phyloP scores from a whole-genome alignment of 1,139 yeast species.

The Candida sojae region DNA sequence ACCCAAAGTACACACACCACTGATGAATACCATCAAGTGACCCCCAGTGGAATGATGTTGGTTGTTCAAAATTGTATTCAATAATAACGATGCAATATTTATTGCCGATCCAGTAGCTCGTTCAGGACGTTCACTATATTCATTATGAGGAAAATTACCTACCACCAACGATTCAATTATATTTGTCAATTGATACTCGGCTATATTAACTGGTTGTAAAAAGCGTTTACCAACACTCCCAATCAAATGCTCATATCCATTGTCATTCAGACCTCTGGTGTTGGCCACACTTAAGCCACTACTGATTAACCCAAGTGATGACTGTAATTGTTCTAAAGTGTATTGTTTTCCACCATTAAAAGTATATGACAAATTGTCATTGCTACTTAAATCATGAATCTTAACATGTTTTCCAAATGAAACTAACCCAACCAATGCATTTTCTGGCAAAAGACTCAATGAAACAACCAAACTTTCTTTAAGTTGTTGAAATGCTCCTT shows the following conservation, averaged over 20 bases:
- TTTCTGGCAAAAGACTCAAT: conserved; percentile 59
- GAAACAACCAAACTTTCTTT: conserved; percentile 57
- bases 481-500: conserved; percentile 45
- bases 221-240: conserved; percentile 37
- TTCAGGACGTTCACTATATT: conserved; percentile 49
- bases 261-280: conserved; percentile 2
- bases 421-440: conserved; percentile 58
- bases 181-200: conserved; percentile 56
- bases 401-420: conserved; percentile 67
- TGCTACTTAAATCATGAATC: conserved; percentile 55
- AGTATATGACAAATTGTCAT: conserved; percentile 28
- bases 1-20: conserved; percentile 61
- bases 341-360: conserved; percentile 67
- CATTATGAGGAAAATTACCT: conserved; percentile 54
- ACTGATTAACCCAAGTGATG: conserved; percentile 53
- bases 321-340: conserved; percentile 50
- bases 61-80: conserved; percentile 43
- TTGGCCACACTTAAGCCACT: conserved; percentile 30
- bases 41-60: conserved; percentile 53
- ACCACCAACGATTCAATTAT: conserved; percentile 54
- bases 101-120: conserved; percentile 71
- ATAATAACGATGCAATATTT: conserved; percentile 55
- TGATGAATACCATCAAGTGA: conserved; percentile 58
- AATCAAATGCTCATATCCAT: conserved; percentile 18
- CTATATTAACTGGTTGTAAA: conserved; percentile 49